These are phyloP conservation scores for Kazachstania kunashirensis DNA, from an alignment of 805 yeast species.

Conservation along the genomic window DNA sequence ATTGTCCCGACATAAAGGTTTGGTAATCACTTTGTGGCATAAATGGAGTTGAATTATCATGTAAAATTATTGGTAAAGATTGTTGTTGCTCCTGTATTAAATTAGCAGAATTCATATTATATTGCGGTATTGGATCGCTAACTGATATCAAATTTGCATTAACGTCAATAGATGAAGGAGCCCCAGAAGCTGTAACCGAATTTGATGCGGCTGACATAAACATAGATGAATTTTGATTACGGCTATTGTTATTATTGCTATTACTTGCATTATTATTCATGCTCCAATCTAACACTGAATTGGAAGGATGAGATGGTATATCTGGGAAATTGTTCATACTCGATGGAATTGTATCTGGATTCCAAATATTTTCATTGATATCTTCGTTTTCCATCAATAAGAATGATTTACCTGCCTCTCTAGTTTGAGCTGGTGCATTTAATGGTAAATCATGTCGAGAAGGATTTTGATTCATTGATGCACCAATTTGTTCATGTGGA, in stretches of 20 bases:
- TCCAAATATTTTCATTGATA: constrained; percentile 29
- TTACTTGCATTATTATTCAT: constrained; percentile 1
- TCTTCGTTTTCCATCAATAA: constrained; percentile 33
- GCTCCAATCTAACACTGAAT: constrained; percentile 27
- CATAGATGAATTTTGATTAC: background rate
- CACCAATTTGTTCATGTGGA: background rate
- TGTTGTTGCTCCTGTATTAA: background rate
- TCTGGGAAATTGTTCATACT: constrained; percentile 12
- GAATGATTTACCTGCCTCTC: constrained; percentile 35
- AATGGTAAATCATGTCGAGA: constrained; percentile 5
- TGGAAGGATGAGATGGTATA: constrained; percentile 18
- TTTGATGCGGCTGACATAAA: background rate
- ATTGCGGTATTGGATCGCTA: background rate
- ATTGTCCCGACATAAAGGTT: background rate
- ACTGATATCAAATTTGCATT: background rate
- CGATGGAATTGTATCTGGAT: constrained; percentile 24
- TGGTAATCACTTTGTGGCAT: background rate
- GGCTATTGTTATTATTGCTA: background rate
- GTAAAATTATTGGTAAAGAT: background rate
- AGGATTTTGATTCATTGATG: background rate
- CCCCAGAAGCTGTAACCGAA: constrained; percentile 1
- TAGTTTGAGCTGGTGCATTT: constrained; percentile 6
- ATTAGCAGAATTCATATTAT: background rate
- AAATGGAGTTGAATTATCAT: background rate
- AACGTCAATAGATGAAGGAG: background rate